Evolutionary conservation across 163 green algal genomes (phyloP).

Genomic region (Prototheca wickerhamii): DNA sequence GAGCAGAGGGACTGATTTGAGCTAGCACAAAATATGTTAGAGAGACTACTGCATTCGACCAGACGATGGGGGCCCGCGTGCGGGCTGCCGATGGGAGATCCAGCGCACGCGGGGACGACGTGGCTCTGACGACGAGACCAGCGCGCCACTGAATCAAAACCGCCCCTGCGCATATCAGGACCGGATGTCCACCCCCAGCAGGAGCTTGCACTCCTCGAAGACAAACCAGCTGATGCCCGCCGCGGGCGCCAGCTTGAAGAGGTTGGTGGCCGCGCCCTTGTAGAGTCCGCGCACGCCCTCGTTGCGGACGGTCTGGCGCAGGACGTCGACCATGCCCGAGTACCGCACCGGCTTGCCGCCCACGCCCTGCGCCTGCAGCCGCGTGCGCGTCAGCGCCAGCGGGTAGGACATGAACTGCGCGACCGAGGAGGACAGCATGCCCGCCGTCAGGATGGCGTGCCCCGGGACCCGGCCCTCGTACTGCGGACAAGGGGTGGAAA

Average conservation of each 20-base stretch:
- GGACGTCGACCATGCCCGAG: constrained; percentile 72
- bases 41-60: no score
- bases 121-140: no score
- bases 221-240: constrained; percentile 79
- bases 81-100: no score
- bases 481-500: background rate
- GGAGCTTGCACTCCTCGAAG: constrained; percentile 74
- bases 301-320: constrained; percentile 48
- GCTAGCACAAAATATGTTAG: no score
- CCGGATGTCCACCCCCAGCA: constrained; percentile 50
- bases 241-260: constrained; percentile 79
- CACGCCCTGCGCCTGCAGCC: constrained; percentile 65
- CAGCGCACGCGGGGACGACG: no score
- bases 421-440: constrained; percentile 68
- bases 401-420: constrained; percentile 80
- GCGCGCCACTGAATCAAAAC: no score
- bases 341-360: constrained; percentile 60
- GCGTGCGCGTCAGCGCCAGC: constrained; percentile 69
- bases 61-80: no score
- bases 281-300: constrained; percentile 77
- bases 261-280: constrained; percentile 77
- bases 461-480: constrained; percentile 57
- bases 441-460: constrained; percentile 54
- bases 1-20: no score
- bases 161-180: background rate